These are phyloP conservation scores for Daldinia eschscholtzii DNA, from an alignment of 2,329 filamentous ascomycete genomes.

Conservation along the genomic window DNA sequence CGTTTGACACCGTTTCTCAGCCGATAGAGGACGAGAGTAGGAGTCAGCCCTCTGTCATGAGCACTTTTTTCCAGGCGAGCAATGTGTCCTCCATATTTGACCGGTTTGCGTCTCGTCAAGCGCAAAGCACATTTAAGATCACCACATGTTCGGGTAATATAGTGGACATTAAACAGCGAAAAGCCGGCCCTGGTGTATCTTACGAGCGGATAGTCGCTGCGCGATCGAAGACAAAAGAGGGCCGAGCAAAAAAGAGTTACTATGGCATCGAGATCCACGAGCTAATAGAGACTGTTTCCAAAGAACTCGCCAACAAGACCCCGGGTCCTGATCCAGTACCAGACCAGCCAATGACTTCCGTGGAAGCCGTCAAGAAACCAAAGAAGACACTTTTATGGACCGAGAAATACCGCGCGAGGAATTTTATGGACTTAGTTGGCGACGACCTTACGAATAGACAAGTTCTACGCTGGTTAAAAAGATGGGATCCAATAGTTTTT, in stretches of 20 bases:
- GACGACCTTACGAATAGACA: conserved; percentile 93
- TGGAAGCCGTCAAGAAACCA: conserved; percentile 59
- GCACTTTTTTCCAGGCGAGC: conserved; percentile 44
- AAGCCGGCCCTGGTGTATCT: conserved; percentile 60
- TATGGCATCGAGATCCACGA: conserved; percentile 94
- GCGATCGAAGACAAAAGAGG: conserved; percentile 74
- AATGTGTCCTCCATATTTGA: conserved; percentile 43
- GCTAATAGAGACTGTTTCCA: conserved; percentile 78
- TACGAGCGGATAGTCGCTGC: conserved; percentile 77
- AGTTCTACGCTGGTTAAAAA: conserved; percentile 93
- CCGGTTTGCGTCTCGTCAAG: conserved; percentile 41
- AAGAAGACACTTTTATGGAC: conserved; percentile 83
- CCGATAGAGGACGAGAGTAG: conserved; percentile 4
- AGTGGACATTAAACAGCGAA: conserved; percentile 68
- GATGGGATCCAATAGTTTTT: conserved; percentile 94
- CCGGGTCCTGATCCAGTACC: conserved; percentile 44
- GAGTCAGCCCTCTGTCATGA: conserved; percentile 36
- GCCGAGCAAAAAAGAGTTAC: conserved; percentile 79
- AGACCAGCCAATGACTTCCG: conserved; percentile 57
- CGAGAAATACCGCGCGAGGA: conserved; percentile 94
- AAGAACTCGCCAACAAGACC: conserved; percentile 63
- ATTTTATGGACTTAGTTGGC: conserved; percentile 92
- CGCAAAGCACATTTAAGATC: conserved; percentile 55
- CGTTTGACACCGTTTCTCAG: conserved; percentile 14
- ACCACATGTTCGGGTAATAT: conserved; percentile 70